Conservation (phyloP, 352 stramenopile species). For the Lagenidium giganteum region DNA sequence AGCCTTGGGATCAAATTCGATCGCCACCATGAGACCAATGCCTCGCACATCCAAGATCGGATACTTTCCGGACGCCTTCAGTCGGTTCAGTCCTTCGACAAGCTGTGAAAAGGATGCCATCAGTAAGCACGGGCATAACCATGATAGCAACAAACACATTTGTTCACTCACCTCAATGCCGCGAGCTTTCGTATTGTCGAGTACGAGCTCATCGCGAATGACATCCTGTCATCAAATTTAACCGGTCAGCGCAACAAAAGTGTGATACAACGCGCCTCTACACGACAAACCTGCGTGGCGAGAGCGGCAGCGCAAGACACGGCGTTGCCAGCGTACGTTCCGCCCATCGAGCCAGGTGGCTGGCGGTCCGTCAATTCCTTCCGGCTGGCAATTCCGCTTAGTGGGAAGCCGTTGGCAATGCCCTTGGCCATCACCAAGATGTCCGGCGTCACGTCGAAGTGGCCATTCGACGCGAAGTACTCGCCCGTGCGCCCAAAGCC, state of each 20-base stretch:
- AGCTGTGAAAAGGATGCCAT: constrained; percentile 28
- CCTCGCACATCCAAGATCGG: constrained; percentile 42
- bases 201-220: constrained; percentile 42
- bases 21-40: constrained; percentile 52
- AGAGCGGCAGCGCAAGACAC: constrained; percentile 55
- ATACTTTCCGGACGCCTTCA: constrained; percentile 22
- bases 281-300: constrained; percentile 23
- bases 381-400: constrained; percentile 42
- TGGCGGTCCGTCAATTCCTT: constrained; percentile 35
- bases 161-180: no score
- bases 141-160: no score
- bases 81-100: constrained; percentile 20
- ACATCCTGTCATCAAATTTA: constrained; percentile 19
- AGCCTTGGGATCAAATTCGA: constrained; percentile 40
- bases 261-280: neutral
- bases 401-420: constrained; percentile 57
- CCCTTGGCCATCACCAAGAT: constrained; percentile 74
- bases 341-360: constrained; percentile 52
- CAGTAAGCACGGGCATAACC: constrained; percentile 36
- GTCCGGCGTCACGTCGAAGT: constrained; percentile 39
- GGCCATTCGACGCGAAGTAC: constrained; percentile 39
- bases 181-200: constrained; percentile 32
- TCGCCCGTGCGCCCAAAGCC: constrained; percentile 49
- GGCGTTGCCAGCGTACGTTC: constrained; percentile 62
- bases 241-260: no score